phyloP scores from a whole-genome alignment of 345 rosid genomes.

The Clausena lansium region DNA sequence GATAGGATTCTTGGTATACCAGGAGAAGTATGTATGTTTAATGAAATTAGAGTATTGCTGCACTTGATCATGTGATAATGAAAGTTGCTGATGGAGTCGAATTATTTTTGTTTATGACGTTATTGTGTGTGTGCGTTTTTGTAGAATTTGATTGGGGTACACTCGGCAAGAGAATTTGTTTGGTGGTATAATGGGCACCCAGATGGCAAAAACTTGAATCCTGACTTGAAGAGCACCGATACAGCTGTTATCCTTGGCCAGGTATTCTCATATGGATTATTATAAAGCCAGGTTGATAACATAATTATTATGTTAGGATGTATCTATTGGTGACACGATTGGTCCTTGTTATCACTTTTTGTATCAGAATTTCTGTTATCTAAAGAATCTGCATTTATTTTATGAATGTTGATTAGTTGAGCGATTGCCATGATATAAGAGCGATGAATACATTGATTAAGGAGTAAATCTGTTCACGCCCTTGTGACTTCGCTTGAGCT shows the following conservation, averaged over 20 bases:
- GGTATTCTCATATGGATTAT: slow-evolving; percentile 29
- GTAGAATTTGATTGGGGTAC: slow-evolving; percentile 66
- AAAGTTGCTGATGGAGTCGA: background rate
- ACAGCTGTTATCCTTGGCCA: slow-evolving; percentile 85
- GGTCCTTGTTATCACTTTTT: background rate
- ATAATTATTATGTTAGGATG: background rate
- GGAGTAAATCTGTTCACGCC: background rate
- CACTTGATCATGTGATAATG: background rate
- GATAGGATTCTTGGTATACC: slow-evolving; percentile 79
- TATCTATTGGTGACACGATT: background rate
- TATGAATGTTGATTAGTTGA: slow-evolving; percentile 1
- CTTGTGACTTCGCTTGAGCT: background rate
- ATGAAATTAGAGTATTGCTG: background rate
- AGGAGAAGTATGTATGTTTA: slow-evolving; percentile 62
- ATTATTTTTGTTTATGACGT: background rate
- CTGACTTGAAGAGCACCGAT: slow-evolving; percentile 67
- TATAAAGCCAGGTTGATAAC: background rate
- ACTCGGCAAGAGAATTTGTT: slow-evolving; percentile 92
- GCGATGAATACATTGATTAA: background rate
- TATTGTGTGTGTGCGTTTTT: background rate
- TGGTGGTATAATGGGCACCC: slow-evolving; percentile 99
- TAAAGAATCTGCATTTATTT: background rate
- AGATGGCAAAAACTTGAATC: slow-evolving; percentile 57
- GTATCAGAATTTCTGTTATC: background rate
- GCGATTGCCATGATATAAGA: background rate